These are phyloP conservation scores for Neopestalotiopsis sp. DNA, from an alignment of 2,329 filamentous ascomycete species.

Conservation along the genomic window DNA sequence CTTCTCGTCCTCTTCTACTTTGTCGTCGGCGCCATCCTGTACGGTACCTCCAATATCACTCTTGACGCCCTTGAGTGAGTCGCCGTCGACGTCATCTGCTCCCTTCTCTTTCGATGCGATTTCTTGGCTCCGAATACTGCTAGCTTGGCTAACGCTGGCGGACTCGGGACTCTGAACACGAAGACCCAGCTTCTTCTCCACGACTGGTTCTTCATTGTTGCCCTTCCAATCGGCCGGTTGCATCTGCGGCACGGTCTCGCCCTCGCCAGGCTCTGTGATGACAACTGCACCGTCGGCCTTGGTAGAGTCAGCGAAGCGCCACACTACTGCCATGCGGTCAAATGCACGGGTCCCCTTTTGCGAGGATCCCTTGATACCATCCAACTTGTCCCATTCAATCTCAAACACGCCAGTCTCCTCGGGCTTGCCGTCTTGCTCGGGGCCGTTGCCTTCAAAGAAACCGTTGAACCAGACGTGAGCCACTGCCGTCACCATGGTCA, in stretches of 20 bases:
- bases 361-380: slow-evolving; percentile 90
- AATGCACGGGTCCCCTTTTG: slow-evolving; percentile 83
- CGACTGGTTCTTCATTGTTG: slow-evolving; percentile 49
- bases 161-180: slow-evolving; percentile 69
- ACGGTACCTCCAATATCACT: slow-evolving; percentile 1
- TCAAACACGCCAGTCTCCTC: slow-evolving; percentile 69
- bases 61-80: slow-evolving; percentile 23
- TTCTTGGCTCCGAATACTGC: slow-evolving; percentile 61
- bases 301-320: slow-evolving; percentile 59
- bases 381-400: slow-evolving; percentile 73
- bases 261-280: slow-evolving; percentile 69
- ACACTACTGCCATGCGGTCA: slow-evolving; percentile 84
- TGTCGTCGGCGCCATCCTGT: neutral
- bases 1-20: slow-evolving; percentile 11
- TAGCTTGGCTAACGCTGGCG: slow-evolving; percentile 73
- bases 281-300: slow-evolving; percentile 23
- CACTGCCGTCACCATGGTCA: slow-evolving; percentile 90
- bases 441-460: slow-evolving; percentile 85
- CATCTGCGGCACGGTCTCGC: slow-evolving; percentile 74
- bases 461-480: slow-evolving; percentile 98
- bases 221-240: slow-evolving; percentile 79
- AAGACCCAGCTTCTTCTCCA: slow-evolving; percentile 71
- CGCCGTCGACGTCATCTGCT: slow-evolving; percentile 24
- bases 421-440: slow-evolving; percentile 69
- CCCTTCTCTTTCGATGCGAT: slow-evolving; percentile 22